phyloP scores from a whole-genome alignment of 441 rosid species.

The Viola pubescens region DNA sequence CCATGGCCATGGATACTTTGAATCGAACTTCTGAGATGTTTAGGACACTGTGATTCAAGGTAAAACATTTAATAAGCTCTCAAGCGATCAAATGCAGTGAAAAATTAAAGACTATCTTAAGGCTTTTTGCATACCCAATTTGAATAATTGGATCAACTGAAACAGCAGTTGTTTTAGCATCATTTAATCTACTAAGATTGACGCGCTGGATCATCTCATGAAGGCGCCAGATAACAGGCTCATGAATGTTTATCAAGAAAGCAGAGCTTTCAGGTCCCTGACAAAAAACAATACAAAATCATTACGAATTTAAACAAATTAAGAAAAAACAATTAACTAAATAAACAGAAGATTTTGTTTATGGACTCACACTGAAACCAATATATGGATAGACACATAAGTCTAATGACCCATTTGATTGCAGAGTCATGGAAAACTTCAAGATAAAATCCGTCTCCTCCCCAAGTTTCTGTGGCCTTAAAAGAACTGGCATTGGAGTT shows the following conservation, averaged over 20 bases:
- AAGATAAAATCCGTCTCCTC: conserved; percentile 62
- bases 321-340: neutral
- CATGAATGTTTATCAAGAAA: conserved; percentile 82
- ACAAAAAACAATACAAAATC: conserved; percentile 6
- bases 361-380: conserved; percentile 58
- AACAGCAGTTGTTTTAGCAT: conserved; percentile 61
- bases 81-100: conserved; percentile 2
- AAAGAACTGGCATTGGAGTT: conserved; percentile 92
- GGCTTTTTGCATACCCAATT: conserved; percentile 54
- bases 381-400: conserved; percentile 79
- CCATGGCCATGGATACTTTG: conserved; percentile 93
- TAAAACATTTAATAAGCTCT: conserved; percentile 3
- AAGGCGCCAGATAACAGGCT: conserved; percentile 98
- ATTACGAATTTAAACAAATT: neutral
- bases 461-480: conserved; percentile 79
- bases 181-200: conserved; percentile 62
- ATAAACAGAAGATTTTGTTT: neutral
- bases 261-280: conserved; percentile 85
- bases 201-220: conserved; percentile 95
- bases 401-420: conserved; percentile 79
- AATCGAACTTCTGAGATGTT: conserved; percentile 86
- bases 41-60: conserved; percentile 56
- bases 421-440: conserved; percentile 74
- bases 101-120: conserved; percentile 2
- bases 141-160: conserved; percentile 96